These are phyloP conservation scores for Celoporthe dispersa DNA, from an alignment of 2,329 filamentous ascomycete species.

Conservation along the genomic window DNA sequence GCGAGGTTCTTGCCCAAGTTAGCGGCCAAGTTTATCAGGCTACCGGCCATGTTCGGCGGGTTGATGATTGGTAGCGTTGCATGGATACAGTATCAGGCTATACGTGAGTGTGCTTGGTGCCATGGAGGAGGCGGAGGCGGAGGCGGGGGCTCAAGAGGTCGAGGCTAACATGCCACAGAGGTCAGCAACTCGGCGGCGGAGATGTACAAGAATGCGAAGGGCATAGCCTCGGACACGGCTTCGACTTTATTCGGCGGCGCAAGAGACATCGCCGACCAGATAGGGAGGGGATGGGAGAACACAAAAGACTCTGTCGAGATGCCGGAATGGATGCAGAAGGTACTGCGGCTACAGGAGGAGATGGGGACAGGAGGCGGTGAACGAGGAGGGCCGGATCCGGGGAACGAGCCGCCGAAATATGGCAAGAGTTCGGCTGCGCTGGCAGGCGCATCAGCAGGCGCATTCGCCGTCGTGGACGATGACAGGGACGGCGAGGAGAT, in stretches of 20 bases:
- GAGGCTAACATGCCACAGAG: slow-evolving; percentile 50
- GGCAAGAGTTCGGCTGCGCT: slow-evolving; percentile 59
- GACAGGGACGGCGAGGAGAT: slow-evolving; percentile 64
- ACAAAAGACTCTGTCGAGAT: slow-evolving; percentile 74
- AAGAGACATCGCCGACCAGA: slow-evolving; percentile 77
- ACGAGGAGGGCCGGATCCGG: slow-evolving; percentile 52
- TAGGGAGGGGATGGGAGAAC: slow-evolving; percentile 77
- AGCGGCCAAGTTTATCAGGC: slow-evolving; percentile 83
- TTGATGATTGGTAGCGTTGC: slow-evolving; percentile 84
- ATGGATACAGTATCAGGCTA: slow-evolving; percentile 95
- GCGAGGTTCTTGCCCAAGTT: slow-evolving; percentile 77
- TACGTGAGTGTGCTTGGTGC: slow-evolving; percentile 59
- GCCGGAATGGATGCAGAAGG: slow-evolving; percentile 77
- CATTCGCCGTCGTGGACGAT: slow-evolving; percentile 65
- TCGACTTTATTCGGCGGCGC: slow-evolving; percentile 72
- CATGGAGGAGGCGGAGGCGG: background rate
- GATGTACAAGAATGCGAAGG: slow-evolving; percentile 72
- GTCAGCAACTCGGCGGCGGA: slow-evolving; percentile 79
- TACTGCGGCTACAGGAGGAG: slow-evolving; percentile 67
- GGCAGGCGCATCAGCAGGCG: slow-evolving; percentile 71
- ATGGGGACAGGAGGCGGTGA: slow-evolving; percentile 53
- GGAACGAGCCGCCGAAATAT: slow-evolving; percentile 58
- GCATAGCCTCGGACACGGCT: slow-evolving; percentile 71
- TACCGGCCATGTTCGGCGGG: slow-evolving; percentile 91
- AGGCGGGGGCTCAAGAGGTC: background rate